A percentile compares a stretch with the other conserved stretches of the same genome.
These are phyloP conservation scores for Diaporthe citrichinensis DNA, from an alignment of 2,329 filamentous ascomycete species.

Conservation along the genomic window DNA sequence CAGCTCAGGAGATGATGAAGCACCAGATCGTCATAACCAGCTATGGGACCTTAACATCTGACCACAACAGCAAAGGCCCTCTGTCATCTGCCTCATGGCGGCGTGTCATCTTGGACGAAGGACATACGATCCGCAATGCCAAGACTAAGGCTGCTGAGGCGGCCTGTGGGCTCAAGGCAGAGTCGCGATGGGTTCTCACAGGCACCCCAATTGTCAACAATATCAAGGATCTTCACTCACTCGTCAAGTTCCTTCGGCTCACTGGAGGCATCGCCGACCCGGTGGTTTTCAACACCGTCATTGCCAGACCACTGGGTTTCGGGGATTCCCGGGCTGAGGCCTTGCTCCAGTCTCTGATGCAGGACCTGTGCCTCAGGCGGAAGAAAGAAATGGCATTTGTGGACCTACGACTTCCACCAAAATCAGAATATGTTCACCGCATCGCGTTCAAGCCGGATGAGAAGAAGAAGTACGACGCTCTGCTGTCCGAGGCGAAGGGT, in stretches of 20 bases:
- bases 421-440: constrained; percentile 83
- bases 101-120: constrained; percentile 86
- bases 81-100: constrained; percentile 75
- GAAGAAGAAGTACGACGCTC: constrained; percentile 80
- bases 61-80: constrained; percentile 62
- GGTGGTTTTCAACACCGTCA: constrained; percentile 79
- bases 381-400: constrained; percentile 92
- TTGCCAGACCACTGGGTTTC: constrained; percentile 76
- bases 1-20: constrained; percentile 69
- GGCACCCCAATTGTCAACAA: constrained; percentile 89
- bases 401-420: constrained; percentile 81
- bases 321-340: constrained; percentile 71
- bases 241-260: constrained; percentile 82
- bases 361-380: constrained; percentile 83
- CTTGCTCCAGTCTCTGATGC: constrained; percentile 82
- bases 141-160: constrained; percentile 80
- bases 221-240: constrained; percentile 84
- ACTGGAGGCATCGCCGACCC: constrained; percentile 81
- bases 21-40: constrained; percentile 88
- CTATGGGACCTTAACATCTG: constrained; percentile 81
- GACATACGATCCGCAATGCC: constrained; percentile 85
- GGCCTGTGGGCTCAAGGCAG: constrained; percentile 75
- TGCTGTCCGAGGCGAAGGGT: constrained; percentile 81
- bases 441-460: constrained; percentile 82
- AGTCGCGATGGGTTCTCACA: constrained; percentile 83